Base-by-base conservation (phyloP, 2,329 filamentous ascomycete genomes). In the Trichoderma sp. region DNA sequence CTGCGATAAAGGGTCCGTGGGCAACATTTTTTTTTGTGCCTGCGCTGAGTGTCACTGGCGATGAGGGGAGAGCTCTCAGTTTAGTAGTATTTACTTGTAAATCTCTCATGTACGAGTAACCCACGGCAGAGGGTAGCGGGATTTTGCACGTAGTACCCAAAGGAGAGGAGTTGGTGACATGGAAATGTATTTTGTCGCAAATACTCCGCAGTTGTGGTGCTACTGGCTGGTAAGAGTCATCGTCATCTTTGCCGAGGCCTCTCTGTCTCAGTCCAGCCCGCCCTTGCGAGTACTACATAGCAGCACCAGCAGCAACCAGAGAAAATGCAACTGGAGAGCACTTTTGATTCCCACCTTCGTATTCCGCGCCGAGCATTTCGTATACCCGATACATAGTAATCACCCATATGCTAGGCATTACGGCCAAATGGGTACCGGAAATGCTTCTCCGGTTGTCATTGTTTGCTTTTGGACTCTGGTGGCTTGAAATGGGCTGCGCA, bases 161-260 rank as follows among this genome's bases (percentile, higher is more conserved):
- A 58, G 53, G 23, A 57, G 53, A 7, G 20, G 30, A 32, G 26
- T 39, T 63, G 36, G 30, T 28, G 63, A 66, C 43, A 66, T 55
- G 64, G 32, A 12, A 28, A n/a, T 43, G 63, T 53, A 23, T 11
- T 53, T 12, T 23, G n/a, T 53, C 20, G 47, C 47, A 23, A 53
- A 53, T 53, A 53, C 30, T 53, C 63, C 47, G 47, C 63, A 57
- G 32, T 28, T 28, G n/a, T 67, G 32, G 47, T 57, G 15, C 26
- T 26, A 23, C 20, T 23, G 26, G 28, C 26, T 11, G 26, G 32
- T 68, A 68, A 68, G 66, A 68, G 66, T 68, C 66, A 68, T 68
- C 36, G n/a, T 23, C 47, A 53, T 53, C 11, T 61, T 68, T 61
- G 55, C 66, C 55, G 66, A 68, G 66, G 55, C 55, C 53, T 30